Conservation (phyloP, 2,329 filamentous ascomycete genomes). For the Colletotrichum tamarilloi region DNA sequence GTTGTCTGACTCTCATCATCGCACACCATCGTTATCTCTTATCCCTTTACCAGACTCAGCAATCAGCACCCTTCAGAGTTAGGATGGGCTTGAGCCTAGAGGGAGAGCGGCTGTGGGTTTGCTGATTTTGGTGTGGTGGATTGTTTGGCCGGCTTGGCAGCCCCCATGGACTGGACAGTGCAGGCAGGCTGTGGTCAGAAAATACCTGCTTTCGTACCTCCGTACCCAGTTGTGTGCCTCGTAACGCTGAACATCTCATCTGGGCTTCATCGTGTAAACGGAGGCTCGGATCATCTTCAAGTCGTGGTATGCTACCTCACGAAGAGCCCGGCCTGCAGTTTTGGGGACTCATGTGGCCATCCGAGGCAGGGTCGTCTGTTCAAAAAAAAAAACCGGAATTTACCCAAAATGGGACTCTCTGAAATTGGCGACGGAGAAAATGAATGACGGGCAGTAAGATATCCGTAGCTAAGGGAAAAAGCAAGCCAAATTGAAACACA, state of each 20-base stretch:
- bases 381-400: slow-evolving; percentile 2
- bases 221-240: too few relatives aligned
- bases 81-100: not conserved
- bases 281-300: not conserved
- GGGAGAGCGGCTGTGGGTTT: slow-evolving; percentile 1
- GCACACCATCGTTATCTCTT: not conserved
- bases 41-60: not conserved
- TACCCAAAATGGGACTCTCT: not conserved
- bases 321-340: too few relatives aligned
- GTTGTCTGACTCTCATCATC: not conserved
- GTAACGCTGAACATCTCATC: not conserved
- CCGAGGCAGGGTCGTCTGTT: not conserved
- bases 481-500: slow-evolving; percentile 20
- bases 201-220: slow-evolving; percentile 12
- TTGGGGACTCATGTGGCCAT: slow-evolving; percentile 5
- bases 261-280: not conserved
- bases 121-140: slow-evolving; percentile 10
- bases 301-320: not conserved
- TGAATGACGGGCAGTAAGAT: not conserved
- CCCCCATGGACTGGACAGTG: not conserved
- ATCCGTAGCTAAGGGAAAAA: not conserved
- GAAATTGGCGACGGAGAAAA: not conserved
- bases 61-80: not conserved
- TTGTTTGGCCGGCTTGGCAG: slow-evolving; percentile 18
- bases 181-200: not conserved